These are phyloP conservation scores for Penicillium griseofulvum DNA, from an alignment of 2,329 filamentous ascomycete species.

Conservation along the genomic window DNA sequence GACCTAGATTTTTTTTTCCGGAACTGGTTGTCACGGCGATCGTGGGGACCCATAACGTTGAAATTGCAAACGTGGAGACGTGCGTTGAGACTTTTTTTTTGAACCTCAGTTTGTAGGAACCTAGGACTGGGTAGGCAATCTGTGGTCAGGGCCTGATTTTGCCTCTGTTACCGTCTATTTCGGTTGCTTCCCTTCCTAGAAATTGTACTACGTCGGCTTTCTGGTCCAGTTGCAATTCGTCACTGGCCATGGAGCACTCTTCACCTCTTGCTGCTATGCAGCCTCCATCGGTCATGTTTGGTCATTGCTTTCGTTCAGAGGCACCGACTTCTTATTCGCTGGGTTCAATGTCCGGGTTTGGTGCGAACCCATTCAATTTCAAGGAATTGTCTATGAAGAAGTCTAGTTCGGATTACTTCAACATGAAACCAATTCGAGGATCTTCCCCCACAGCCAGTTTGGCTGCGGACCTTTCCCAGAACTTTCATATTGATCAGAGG, in stretches of 20 bases:
- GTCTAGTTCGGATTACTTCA: slow-evolving; percentile 74
- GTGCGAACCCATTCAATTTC: slow-evolving; percentile 70
- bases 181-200: neutral
- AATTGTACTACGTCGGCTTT: slow-evolving; percentile 14
- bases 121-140: slow-evolving; percentile 6
- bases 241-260: slow-evolving; percentile 73
- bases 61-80: slow-evolving; percentile 14
- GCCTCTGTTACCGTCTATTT: neutral
- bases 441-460: slow-evolving; percentile 90
- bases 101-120: slow-evolving; percentile 10
- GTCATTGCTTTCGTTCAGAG: slow-evolving; percentile 62
- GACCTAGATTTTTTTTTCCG: slow-evolving; percentile 9
- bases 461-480: slow-evolving; percentile 91
- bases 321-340: slow-evolving; percentile 51
- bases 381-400: slow-evolving; percentile 70
- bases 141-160: neutral
- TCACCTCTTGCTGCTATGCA: slow-evolving; percentile 94
- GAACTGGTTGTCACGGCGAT: slow-evolving; percentile 13
- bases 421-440: slow-evolving; percentile 69
- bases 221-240: slow-evolving; percentile 14
- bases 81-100: slow-evolving; percentile 2
- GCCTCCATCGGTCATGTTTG: slow-evolving; percentile 62
- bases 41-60: slow-evolving; percentile 14
- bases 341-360: slow-evolving; percentile 55
- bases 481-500: slow-evolving; percentile 96